A percentile compares a stretch with the other conserved stretches of the same genome.
Evolutionary conservation across 306 rosid species (phyloP).

Genomic region (Medicago lupulina): DNA sequence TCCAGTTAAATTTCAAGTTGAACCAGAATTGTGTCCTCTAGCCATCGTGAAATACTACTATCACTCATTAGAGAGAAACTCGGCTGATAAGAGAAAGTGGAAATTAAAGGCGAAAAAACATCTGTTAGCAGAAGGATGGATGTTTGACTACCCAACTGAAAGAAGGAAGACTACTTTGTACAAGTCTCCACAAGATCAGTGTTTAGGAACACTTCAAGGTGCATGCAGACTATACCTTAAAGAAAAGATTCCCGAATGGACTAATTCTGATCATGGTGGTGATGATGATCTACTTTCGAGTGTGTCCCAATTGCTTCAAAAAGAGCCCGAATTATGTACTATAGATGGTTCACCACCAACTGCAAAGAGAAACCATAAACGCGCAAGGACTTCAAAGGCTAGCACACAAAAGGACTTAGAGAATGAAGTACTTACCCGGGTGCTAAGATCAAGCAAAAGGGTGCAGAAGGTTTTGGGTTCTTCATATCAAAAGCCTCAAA

Average conservation of each 20-base stretch:
- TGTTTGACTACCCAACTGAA: slow-evolving; percentile 39
- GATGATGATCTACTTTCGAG: slow-evolving; percentile 30
- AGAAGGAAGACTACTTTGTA: slow-evolving; percentile 48
- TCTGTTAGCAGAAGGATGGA: slow-evolving; percentile 64
- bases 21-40: slow-evolving; percentile 52
- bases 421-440: slow-evolving; percentile 34
- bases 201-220: slow-evolving; percentile 45
- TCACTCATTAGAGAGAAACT: slow-evolving; percentile 19
- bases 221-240: slow-evolving; percentile 61
- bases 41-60: slow-evolving; percentile 56
- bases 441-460: slow-evolving; percentile 67
- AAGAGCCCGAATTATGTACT: slow-evolving; percentile 39
- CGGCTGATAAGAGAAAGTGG: slow-evolving; percentile 33
- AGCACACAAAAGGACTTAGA: slow-evolving; percentile 37
- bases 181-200: slow-evolving; percentile 55
- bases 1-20: slow-evolving; percentile 6
- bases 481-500: slow-evolving; percentile 62
- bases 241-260: slow-evolving; percentile 45
- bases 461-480: slow-evolving; percentile 59
- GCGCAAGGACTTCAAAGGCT: slow-evolving; percentile 38
- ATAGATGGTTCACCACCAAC: slow-evolving; percentile 29
- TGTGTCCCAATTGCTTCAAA: slow-evolving; percentile 49
- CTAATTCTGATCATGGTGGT: slow-evolving; percentile 32
- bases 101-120: slow-evolving; percentile 54
- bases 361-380: slow-evolving; percentile 30